Conservation (phyloP, 1,139 yeast species). For the Pichia sp. region DNA sequence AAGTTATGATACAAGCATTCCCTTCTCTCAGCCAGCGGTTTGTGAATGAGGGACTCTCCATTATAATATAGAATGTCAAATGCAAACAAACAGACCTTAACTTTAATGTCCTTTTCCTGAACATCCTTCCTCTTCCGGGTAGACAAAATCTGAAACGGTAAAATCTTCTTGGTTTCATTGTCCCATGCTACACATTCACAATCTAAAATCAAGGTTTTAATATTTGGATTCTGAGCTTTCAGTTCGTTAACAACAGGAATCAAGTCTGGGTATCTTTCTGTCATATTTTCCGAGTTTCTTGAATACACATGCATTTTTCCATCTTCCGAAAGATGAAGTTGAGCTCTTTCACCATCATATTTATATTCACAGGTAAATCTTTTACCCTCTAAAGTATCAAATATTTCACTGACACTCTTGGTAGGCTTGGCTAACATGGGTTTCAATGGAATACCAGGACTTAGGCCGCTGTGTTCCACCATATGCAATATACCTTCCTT, state of each 20-base stretch:
- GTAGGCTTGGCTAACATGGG: conserved; percentile 99
- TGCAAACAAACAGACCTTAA: conserved; percentile 86
- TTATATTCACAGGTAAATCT: conserved; percentile 93
- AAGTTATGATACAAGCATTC: conserved; percentile 53
- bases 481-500: conserved; percentile 64
- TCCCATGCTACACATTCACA: conserved; percentile 99
- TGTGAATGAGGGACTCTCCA: conserved; percentile 65
- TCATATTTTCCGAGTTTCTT: conserved; percentile 95
- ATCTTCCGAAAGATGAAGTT: conserved; percentile 67
- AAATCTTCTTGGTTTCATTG: conserved; percentile 60
- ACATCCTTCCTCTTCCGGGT: conserved; percentile 95
- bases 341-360: conserved; percentile 98
- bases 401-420: conserved; percentile 80
- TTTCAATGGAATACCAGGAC: conserved; percentile 91
- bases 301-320: conserved; percentile 79
- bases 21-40: conserved; percentile 68
- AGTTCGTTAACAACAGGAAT: conserved; percentile 63
- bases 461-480: conserved; percentile 63
- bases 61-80: conserved; percentile 78
- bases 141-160: conserved; percentile 89
- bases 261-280: conserved; percentile 90
- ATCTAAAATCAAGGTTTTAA: conserved; percentile 68
- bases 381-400: conserved; percentile 81
- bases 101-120: conserved; percentile 78
- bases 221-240: conserved; percentile 35